Base-by-base conservation (phyloP, 2,329 filamentous ascomycete genomes). In the Cladobotryum protrusum region DNA sequence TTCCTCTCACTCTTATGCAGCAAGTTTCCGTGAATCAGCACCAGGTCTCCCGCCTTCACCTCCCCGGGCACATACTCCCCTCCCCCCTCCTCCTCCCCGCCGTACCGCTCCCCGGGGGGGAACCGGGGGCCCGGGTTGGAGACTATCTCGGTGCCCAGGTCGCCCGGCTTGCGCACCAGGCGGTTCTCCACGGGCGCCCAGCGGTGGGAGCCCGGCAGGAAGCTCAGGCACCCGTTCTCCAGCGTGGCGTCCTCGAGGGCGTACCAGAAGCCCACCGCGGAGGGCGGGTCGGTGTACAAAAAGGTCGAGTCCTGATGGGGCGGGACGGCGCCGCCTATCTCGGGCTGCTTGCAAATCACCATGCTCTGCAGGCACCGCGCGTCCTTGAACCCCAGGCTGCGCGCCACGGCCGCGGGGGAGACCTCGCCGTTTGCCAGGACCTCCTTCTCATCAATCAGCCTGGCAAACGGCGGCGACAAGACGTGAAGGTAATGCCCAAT, bases 331-430 rank as follows among this genome's bases (percentile, higher is more conserved):
- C 88, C 92, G 24, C 93, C 93, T 47, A 97, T 96, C 70, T 95
- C 89, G 18, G 93, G 91, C 71, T 96, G 92, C 69, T 99, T 99
- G 80, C 90, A 96, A 60, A 99, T 97, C 24, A 97, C 78, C 93
- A 99, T 99, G 66, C 87, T 93, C 74, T 99, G 93, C 47, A 99
- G 75, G 52, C 78, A 81, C 17, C 86, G 75, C 2, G 91, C 88
- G 66, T 95, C 88, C 4, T 58, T 61, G 72, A 90, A 96, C 2
- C 86, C 86, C 11, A 96, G 75, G 8, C 78, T 77, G 41, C 73
- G 72, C 1, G 90, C 89, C 13, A 96, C 82, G 5, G 76, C 80
- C 0, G 73, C 75, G 1, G 78, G 78, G n/a, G 66, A 69, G 35
- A 67, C 64, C 35, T 61, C 63, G 1, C 62, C 66, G 11, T 56